Base-by-base conservation (phyloP, 2,329 filamentous ascomycete genomes). In the Ceratocystis smalleyi region DNA sequence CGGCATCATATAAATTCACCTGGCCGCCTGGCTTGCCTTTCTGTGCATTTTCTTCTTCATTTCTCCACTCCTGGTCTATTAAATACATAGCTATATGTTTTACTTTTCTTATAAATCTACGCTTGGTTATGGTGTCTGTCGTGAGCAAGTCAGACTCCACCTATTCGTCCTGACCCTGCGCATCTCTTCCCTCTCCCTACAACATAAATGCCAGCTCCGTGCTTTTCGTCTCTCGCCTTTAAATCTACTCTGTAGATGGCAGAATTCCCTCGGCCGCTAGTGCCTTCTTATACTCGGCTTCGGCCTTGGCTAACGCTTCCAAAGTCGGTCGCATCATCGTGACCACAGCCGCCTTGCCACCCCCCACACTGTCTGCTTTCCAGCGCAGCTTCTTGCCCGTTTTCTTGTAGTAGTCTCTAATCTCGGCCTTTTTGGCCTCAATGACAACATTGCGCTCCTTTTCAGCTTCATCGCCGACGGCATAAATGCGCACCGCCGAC, bases 381-480 rank as follows among this genome's bases (percentile, higher is more conserved):
- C 88, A 84, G 66, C 82, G 82, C 30, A 86, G 78, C 74, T 86
- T 89, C 75, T 86, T 88, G 5, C 86, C 85, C 0, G 90, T 94
- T 67, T 81, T 80, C 70, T 88, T 79, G 69, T 85, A 87, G 65
- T 88, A 78, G 64, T 86, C 83, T 62, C 85, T 80, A 17, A 89
- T 86, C 69, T 91, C 84, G 68, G 82, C 80, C 74, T 86, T 89
- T 67, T 84, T 77, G 62, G 78, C 79, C 51, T 83, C 81, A 17
- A 95, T 82, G 63, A 83, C 78, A n/a, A 80, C 78, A 62, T 85
- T 78, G 35, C 89, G 81, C 67, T 89, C 87, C 64, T 77, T 78
- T 71, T 96, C 91, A 0, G 94, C 94, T 69, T 89, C 86, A 15
- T 83, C 81, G 0, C 87, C 88, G 1, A 96, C 88, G 17, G 86